Percentiles rank a stretch among this genome's conserved stretches.
phyloP scores from a whole-genome alignment of 2,329 filamentous ascomycete genomes.

The Alternaria triticina region DNA sequence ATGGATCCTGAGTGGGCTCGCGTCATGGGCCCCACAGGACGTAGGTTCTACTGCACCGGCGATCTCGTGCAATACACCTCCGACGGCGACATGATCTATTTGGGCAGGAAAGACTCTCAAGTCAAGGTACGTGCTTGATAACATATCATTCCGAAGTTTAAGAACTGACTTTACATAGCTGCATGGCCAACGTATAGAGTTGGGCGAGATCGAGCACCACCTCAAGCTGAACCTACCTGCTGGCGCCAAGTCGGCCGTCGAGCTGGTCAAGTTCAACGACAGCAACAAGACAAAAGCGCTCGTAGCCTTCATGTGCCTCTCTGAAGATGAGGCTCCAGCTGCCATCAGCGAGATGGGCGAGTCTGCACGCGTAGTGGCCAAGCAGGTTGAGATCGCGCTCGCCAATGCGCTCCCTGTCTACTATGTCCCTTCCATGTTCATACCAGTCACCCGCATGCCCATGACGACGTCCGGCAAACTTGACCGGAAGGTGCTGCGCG shows the following conservation, averaged over 20 bases:
- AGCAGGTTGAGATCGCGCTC: conserved; percentile 34
- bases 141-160: conserved; percentile 12
- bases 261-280: conserved; percentile 44
- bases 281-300: conserved; percentile 34
- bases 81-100: conserved; percentile 43
- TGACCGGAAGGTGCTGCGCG: conserved; percentile 49
- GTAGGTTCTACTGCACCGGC: conserved; percentile 43
- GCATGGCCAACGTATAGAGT: conserved; percentile 54
- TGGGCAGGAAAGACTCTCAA: conserved; percentile 45
- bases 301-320: conserved; percentile 37
- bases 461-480: conserved; percentile 53
- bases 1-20: conserved; percentile 37
- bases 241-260: conserved; percentile 52
- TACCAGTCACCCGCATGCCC: conserved; percentile 51
- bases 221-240: conserved; percentile 45
- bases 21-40: conserved; percentile 16
- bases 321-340: conserved; percentile 33
- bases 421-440: conserved; percentile 54
- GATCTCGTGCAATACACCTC: conserved; percentile 44
- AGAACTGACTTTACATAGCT: conserved; percentile 44
- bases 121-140: conserved; percentile 34
- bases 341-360: conserved; percentile 31
- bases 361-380: conserved; percentile 23
- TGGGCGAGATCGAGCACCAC: conserved; percentile 56
- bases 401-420: conserved; percentile 47